Evolutionary conservation across 345 rosid species (phyloP).

Genomic region (Bretschneidera sinensis): DNA sequence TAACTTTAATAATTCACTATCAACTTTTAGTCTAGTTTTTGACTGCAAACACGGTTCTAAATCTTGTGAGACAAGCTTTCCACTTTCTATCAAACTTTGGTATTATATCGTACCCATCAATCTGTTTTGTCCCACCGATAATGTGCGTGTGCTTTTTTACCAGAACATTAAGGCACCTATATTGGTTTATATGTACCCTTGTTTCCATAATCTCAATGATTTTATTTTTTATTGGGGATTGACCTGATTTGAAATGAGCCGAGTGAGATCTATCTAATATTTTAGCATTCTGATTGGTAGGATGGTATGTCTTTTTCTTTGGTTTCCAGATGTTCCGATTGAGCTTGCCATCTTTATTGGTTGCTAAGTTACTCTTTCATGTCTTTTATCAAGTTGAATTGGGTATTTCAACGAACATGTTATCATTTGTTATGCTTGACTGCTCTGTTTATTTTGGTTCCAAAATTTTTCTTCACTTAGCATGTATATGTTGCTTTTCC

Average conservation of each 20-base stretch:
- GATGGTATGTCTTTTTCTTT: neutral
- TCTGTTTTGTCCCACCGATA: constrained; percentile 7
- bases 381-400: neutral
- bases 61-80: constrained; percentile 1
- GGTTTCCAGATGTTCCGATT: neutral
- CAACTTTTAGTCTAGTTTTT: neutral
- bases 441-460: too few species aligned
- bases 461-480: too few species aligned
- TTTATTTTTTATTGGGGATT: neutral
- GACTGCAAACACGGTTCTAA: constrained; percentile 13
- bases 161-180: neutral
- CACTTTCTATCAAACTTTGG: constrained; percentile 7
- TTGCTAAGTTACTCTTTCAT: neutral
- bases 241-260: constrained; percentile 5
- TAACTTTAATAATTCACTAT: neutral
- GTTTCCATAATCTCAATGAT: neutral
- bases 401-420: neutral
- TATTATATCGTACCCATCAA: neutral
- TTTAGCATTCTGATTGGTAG: neutral
- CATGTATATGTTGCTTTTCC: too few species aligned
- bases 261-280: neutral
- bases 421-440: neutral
- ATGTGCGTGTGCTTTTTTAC: neutral
- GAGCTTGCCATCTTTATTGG: constrained; percentile 2
- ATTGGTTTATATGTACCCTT: neutral